Conservation (phyloP, 73 alveolate species). For the Paramecium bursaria region DNA sequence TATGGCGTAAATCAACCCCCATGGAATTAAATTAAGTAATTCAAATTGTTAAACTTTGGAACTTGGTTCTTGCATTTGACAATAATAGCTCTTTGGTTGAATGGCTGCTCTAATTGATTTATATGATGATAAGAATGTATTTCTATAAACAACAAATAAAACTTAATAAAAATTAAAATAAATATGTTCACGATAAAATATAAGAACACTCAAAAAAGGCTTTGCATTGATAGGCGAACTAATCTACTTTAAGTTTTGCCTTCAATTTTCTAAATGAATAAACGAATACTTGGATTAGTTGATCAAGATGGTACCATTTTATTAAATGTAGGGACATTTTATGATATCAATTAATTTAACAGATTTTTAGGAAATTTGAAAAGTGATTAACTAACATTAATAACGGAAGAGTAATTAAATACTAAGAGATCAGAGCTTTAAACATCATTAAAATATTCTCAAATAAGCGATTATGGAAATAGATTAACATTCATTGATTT, state of each 20-base stretch:
- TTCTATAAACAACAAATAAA: no score
- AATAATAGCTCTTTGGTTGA: conserved; percentile 26
- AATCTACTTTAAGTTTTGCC: no score
- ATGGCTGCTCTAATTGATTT: conserved; percentile 46
- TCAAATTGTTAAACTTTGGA: conserved; percentile 3
- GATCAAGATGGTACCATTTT: conserved; percentile 40
- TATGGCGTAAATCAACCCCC: conserved; percentile 38
- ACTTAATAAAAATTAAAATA: no score
- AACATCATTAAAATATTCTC: neutral
- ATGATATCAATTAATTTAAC: conserved; percentile 1
- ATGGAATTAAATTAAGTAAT: neutral
- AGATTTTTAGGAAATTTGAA: neutral
- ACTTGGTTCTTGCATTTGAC: conserved; percentile 15
- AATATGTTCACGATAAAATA: no score
- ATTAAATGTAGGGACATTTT: conserved; percentile 19
- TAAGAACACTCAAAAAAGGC: no score
- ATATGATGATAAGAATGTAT: no score
- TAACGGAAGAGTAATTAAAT: neutral
- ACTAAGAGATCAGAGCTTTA: neutral
- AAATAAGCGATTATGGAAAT: neutral
- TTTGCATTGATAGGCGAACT: no score
- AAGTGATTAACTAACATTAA: neutral
- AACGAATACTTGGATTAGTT: conserved; percentile 17
- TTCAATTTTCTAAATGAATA: neutral
- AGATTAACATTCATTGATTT: conserved; percentile 25